Evolutionary conservation across 2,329 filamentous ascomycete species (phyloP).

Genomic region (Fusarium tjaetaba): DNA sequence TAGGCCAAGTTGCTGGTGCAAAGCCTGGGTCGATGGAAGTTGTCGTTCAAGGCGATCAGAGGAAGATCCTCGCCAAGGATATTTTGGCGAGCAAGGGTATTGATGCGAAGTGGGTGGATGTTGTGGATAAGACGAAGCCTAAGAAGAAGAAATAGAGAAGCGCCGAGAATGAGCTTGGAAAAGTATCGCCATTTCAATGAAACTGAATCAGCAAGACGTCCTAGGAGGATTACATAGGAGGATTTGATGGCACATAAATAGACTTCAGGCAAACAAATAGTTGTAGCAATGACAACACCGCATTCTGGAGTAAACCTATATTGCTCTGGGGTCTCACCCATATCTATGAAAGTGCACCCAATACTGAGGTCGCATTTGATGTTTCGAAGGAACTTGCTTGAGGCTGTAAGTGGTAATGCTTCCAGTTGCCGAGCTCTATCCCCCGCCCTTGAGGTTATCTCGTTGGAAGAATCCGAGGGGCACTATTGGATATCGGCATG

Average conservation of each 20-base stretch:
- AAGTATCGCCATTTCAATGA: too few relatives aligned
- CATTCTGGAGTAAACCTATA: rapidly evolving
- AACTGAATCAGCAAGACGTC: too few relatives aligned
- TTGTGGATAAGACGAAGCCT: slow-evolving; percentile 35
- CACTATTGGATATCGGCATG: neutral
- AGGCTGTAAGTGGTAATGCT: neutral
- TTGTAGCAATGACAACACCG: neutral
- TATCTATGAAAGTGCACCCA: rapidly evolving
- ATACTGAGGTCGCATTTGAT: rapidly evolving
- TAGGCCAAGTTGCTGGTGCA: slow-evolving; percentile 34
- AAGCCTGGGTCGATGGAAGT: slow-evolving; percentile 37
- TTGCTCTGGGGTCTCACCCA: rapidly evolving
- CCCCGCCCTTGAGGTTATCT: too few relatives aligned
- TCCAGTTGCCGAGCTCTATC: neutral
- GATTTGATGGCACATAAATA: neutral
- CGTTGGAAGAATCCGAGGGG: neutral
- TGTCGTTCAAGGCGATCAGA: slow-evolving; percentile 38
- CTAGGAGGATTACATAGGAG: neutral
- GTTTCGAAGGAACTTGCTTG: too few relatives aligned
- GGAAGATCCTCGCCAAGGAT: slow-evolving; percentile 26
- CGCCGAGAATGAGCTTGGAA: too few relatives aligned
- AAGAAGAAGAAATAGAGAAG: slow-evolving; percentile 29
- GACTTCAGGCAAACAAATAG: neutral
- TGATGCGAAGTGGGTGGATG: slow-evolving; percentile 36
- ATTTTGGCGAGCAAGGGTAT: slow-evolving; percentile 26